Evolutionary conservation across 176 grass and related monocot species (phyloP), one percentile per base, ranked within the genome.

Genomic region (Neostapfia colusana): DNA sequence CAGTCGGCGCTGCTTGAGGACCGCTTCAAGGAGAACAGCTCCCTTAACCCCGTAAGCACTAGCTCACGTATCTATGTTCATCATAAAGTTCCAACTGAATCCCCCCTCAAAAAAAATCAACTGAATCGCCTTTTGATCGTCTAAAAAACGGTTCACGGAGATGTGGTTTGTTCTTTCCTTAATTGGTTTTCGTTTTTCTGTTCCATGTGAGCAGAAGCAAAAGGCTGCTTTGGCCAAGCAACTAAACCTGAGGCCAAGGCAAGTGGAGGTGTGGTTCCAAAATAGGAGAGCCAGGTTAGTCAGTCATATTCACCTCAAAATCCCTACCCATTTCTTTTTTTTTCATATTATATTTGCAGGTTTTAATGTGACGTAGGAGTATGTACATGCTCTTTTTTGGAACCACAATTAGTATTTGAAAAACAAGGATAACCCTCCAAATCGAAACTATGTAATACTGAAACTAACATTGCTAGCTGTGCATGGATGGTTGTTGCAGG

Each of bases 201-300:
- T 21, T 42, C 40, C 49, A 65, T 56, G 14, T 84, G 67, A 23
- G 73, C 82, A 98, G 95, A 98, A 92, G 77, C 91, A 90, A 45
- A 98, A 98, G 76, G 43, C 81, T 74, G 58, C 82, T 68, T 71
- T 98, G 27, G 91, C 95, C 0, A 87, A 78, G 71, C 91, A 93
- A 75, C 73, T 98, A 25, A 91, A 85, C 64, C 86, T 98, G 26
- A 85, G 87, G 72, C 89, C 95, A 28, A 88, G 95, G 68, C 95
- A 98, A 70, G 95, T 98, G 3, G 95, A 98, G 86, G 95, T 98
- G 4, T 98, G 95, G 95, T 98, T 98, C 81, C 95, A 98, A 20
- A 98, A 98, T 17, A 82, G 95, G 79, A 89, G 95, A 90, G 95
- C 95, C 59, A 98, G 95, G 95, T 97, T 38, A 75, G 70, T 78